Percentiles rank a stretch among this genome's conserved stretches.
Evolutionary conservation across 2,329 filamentous ascomycete species (phyloP).

Genomic region (Fusarium sp.): DNA sequence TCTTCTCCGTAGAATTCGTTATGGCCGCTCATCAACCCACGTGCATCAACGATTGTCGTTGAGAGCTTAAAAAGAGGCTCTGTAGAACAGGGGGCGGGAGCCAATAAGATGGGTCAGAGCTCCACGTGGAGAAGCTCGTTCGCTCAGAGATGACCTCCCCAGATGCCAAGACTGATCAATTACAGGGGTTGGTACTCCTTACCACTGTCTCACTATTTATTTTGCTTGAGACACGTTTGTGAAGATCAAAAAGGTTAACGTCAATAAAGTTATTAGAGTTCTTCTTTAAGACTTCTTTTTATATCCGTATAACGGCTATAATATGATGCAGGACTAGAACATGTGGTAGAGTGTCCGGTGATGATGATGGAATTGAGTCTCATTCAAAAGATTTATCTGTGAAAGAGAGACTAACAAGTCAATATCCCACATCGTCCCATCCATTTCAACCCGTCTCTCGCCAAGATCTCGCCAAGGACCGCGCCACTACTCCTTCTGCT

Average conservation of each 20-base stretch:
- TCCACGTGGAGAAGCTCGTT: constrained; percentile 30
- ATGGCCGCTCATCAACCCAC: constrained; percentile 15
- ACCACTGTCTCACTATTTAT: not conserved
- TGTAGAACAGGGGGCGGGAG: not conserved
- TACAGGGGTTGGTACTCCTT: constrained; percentile 13
- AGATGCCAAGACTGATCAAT: constrained; percentile 19
- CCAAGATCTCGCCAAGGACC: constrained; percentile 25
- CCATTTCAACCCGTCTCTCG: not conserved
- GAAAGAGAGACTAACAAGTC: not conserved
- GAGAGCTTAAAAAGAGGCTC: constrained; percentile 20
- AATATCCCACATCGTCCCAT: not conserved
- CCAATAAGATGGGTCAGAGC: constrained; percentile 6
- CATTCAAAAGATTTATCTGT: no score
- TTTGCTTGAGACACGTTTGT: not conserved
- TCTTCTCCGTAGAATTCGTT: not conserved
- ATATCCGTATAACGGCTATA: not conserved
- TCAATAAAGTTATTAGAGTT: not conserved
- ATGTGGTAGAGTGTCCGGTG: not conserved
- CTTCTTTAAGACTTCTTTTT: not conserved
- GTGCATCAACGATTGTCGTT: constrained; percentile 25
- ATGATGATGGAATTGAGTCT: not conserved
- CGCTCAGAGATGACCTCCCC: constrained; percentile 7
- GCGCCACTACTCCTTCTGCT: constrained; percentile 8
- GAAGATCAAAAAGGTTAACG: not conserved
- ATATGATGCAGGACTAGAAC: no score